Evolutionary conservation across 208 protist genomes (phyloP).

Genomic region (Angomonas deanei): DNA sequence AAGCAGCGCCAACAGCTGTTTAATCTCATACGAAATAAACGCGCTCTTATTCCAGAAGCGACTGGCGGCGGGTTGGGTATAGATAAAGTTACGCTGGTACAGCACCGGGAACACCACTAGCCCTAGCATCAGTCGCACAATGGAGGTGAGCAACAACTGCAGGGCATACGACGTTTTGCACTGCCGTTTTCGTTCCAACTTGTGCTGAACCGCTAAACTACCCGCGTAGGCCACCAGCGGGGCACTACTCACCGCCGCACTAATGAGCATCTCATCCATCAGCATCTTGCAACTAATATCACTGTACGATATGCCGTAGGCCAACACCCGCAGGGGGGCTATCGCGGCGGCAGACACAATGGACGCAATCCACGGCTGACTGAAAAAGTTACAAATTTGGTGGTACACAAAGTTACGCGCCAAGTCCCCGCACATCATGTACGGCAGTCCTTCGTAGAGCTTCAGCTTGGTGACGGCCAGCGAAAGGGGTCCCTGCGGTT

Average conservation of each 20-base stretch:
- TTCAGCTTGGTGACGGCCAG: slow-evolving; percentile 6
- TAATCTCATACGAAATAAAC: slow-evolving; percentile 52
- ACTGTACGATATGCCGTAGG: slow-evolving; percentile 51
- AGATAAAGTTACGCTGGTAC: slow-evolving; percentile 53
- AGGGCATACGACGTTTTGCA: slow-evolving; percentile 16
- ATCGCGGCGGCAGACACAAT: slow-evolving; percentile 29
- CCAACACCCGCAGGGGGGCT: slow-evolving; percentile 54
- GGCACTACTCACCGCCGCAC: slow-evolving; percentile 31
- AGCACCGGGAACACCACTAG: slow-evolving; percentile 56
- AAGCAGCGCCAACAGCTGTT: slow-evolving; percentile 44
- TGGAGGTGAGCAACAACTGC: slow-evolving; percentile 35
- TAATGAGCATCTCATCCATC: slow-evolving; percentile 54
- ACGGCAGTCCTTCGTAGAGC: slow-evolving; percentile 29
- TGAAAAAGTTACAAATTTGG: slow-evolving; percentile 14
- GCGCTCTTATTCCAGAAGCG: slow-evolving; percentile 32
- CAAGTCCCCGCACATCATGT: slow-evolving; percentile 22
- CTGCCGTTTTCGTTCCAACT: slow-evolving; percentile 27
- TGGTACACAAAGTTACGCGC: slow-evolving; percentile 67
- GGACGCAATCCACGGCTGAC: slow-evolving; percentile 27
- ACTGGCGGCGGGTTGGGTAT: slow-evolving; percentile 33
- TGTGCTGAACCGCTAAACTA: slow-evolving; percentile 27
- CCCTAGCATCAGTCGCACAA: slow-evolving; percentile 54
- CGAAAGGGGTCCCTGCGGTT: slow-evolving; percentile 5
- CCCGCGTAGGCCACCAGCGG: slow-evolving; percentile 33
- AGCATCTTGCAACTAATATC: slow-evolving; percentile 62